These are phyloP conservation scores for Dioscorea zingiberensis DNA, from an alignment of 106 monocot species.

Conservation along the genomic window DNA sequence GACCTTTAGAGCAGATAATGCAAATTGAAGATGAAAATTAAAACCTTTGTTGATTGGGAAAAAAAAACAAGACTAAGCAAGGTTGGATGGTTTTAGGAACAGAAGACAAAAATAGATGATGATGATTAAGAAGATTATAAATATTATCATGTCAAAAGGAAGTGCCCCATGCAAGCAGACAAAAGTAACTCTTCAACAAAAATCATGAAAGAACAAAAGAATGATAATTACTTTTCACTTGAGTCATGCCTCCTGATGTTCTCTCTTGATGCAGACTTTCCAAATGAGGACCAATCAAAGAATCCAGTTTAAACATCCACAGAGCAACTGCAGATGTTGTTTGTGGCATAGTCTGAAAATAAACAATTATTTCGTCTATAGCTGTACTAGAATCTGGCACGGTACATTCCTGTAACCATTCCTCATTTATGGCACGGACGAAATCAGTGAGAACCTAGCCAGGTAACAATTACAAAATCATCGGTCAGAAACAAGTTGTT, in stretches of 20 bases:
- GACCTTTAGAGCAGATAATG: neutral
- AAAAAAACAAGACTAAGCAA: neutral
- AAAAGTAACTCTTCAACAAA: too few species aligned
- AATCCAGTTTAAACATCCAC: constrained; percentile 85
- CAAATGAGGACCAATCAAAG: constrained; percentile 44
- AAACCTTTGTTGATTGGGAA: neutral
- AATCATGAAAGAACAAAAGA: too few species aligned
- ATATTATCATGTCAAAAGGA: neutral
- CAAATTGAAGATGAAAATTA: neutral
- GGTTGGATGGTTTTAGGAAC: neutral
- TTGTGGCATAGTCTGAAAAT: constrained; percentile 94
- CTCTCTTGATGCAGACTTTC: constrained; percentile 18
- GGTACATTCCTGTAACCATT: constrained; percentile 58
- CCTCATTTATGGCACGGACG: constrained; percentile 74
- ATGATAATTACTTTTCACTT: constrained; percentile 14
- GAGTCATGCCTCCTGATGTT: constrained; percentile 1
- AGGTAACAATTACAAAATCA: neutral
- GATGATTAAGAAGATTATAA: neutral
- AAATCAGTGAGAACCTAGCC: constrained; percentile 85
- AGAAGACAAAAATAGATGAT: neutral
- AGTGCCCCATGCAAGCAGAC: neutral
- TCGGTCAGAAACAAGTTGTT: neutral
- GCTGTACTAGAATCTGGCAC: constrained; percentile 18
- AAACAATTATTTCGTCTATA: constrained; percentile 57
- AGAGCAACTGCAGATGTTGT: constrained; percentile 91